Evolutionary conservation across 441 rosid genomes (phyloP).

Genomic region (Gossypium aridum): DNA sequence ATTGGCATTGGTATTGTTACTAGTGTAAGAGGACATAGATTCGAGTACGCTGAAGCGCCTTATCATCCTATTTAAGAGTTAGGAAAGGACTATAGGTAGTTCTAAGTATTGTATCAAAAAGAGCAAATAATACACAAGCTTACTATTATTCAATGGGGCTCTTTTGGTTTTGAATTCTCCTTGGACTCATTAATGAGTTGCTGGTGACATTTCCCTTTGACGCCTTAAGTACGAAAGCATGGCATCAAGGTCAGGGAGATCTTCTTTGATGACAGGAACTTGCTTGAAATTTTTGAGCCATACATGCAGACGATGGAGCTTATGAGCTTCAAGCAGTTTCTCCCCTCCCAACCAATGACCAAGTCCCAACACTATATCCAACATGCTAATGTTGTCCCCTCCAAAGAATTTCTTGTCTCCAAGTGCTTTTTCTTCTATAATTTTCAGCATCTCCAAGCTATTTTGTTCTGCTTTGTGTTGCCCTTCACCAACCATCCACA

Average conservation of each 20-base stretch:
- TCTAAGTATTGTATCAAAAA: too few relatives aligned
- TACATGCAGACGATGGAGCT: conserved; percentile 13
- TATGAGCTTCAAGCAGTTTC: conserved; percentile 12
- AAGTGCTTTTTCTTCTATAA: conserved; percentile 20
- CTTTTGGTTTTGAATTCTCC: neutral
- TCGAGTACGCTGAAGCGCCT: too few relatives aligned
- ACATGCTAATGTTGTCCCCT: conserved; percentile 16
- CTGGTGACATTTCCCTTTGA: neutral
- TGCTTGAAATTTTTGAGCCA: conserved; percentile 24
- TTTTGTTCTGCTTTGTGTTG: conserved; percentile 19
- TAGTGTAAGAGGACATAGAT: rapidly evolving
- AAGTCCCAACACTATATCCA: conserved; percentile 19
- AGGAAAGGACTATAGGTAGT: too few relatives aligned
- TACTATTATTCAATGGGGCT: too few relatives aligned
- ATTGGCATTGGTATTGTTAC: too few relatives aligned
- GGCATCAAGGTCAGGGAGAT: conserved; percentile 15
- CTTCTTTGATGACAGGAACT: conserved; percentile 13
- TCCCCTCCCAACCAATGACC: conserved; percentile 14
- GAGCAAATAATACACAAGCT: too few relatives aligned
- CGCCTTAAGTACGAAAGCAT: neutral
- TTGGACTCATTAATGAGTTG: neutral
- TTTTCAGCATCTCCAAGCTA: conserved; percentile 12
- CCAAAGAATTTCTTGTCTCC: conserved; percentile 22
- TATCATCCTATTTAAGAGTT: too few relatives aligned
- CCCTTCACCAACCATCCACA: conserved; percentile 17